Conservation (phyloP, 2,329 filamentous ascomycete genomes). For the Fusarium paranaense region DNA sequence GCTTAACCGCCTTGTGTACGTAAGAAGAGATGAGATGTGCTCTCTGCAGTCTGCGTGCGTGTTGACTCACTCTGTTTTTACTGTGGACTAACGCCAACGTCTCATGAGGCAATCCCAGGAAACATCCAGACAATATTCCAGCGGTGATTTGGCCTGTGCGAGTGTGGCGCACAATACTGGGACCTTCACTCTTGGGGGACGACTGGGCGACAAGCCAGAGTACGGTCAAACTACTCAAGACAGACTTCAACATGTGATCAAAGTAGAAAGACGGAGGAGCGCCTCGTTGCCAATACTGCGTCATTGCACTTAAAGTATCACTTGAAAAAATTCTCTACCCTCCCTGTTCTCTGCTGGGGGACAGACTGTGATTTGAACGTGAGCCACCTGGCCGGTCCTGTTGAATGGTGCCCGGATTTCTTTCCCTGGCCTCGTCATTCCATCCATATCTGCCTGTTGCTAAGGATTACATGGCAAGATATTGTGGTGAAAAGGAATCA, state of each 20-base stretch:
- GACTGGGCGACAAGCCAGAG: not conserved
- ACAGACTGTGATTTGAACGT: not conserved
- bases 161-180: not conserved
- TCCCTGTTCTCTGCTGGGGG: not conserved
- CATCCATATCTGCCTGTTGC: not conserved
- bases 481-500: not conserved
- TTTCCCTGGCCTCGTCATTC: not conserved
- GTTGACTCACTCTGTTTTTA: not conserved
- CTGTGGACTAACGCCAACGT: not conserved
- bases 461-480: not conserved
- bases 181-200: not conserved
- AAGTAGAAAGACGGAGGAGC: not conserved
- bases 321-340: not conserved
- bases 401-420: not conserved
- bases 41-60: not conserved
- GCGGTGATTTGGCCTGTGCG: not conserved
- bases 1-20: not conserved
- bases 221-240: not conserved
- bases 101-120: not conserved
- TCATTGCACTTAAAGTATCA: not conserved
- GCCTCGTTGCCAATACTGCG: not conserved
- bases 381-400: not conserved
- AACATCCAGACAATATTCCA: not conserved
- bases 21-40: not conserved
- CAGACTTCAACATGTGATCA: not conserved